These are phyloP conservation scores for Acacia acuminata DNA, from an alignment of 306 rosid species.

Conservation along the genomic window DNA sequence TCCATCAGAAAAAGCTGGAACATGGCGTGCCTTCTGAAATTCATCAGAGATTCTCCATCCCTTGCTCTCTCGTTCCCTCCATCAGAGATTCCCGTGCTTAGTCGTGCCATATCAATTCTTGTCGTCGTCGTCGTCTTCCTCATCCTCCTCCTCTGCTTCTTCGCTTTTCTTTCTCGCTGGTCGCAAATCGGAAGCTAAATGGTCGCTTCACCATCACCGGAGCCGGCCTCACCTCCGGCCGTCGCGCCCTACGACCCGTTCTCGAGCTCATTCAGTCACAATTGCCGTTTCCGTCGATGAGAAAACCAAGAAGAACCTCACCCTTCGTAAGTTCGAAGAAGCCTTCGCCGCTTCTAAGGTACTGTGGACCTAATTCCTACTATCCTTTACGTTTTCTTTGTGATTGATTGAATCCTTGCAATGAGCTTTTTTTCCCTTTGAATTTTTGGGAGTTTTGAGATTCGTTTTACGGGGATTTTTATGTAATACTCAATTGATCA, in stretches of 20 bases:
- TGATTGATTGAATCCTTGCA: not conserved
- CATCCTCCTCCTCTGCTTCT: not conserved
- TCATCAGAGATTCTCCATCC: too few relatives aligned
- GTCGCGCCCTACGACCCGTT: slow-evolving; percentile 36
- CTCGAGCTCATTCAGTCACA: too few relatives aligned
- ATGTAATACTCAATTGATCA: not conserved
- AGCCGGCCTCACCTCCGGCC: slow-evolving; percentile 45
- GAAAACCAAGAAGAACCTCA: slow-evolving; percentile 62
- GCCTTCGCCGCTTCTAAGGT: slow-evolving; percentile 89
- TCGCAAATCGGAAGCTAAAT: slow-evolving; percentile 24
- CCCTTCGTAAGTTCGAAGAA: slow-evolving; percentile 76
- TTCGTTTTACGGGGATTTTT: not conserved
- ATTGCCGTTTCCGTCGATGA: slow-evolving; percentile 68
- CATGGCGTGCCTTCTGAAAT: too few relatives aligned
- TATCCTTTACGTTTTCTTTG: not conserved
- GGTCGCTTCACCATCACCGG: slow-evolving; percentile 51
- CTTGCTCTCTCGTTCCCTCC: too few relatives aligned
- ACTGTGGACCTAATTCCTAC: not conserved
- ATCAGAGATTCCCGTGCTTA: too few relatives aligned
- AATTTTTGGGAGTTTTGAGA: not conserved
- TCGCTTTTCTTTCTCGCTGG: not conserved
- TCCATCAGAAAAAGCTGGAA: too few relatives aligned
- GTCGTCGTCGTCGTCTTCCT: not conserved
- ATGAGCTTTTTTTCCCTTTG: not conserved
- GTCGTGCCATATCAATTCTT: not conserved